Evolutionary conservation across 2,329 filamentous ascomycete genomes (phyloP).

Genomic region (Fusarium brachygibbosum): DNA sequence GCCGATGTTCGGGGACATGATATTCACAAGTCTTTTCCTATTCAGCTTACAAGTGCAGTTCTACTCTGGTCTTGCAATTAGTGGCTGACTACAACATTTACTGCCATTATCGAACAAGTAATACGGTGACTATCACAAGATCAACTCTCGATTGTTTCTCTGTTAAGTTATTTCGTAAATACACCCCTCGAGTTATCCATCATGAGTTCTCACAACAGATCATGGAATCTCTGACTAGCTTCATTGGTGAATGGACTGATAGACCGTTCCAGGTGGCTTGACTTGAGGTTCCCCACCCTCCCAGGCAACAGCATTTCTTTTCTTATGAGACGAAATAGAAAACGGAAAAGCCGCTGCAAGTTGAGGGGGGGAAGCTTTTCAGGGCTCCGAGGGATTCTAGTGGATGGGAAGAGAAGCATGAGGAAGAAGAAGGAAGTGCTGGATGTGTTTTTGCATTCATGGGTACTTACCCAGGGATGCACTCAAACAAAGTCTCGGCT

Average conservation of each 20-base stretch:
- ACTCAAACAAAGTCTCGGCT: not conserved
- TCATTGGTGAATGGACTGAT: constrained; percentile 30
- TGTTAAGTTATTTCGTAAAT: constrained; percentile 4
- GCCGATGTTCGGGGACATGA: not conserved
- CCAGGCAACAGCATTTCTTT: constrained; percentile 46
- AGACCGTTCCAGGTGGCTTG: constrained; percentile 30
- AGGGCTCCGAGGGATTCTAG: not conserved
- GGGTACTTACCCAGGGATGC: not conserved
- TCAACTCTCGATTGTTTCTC: not conserved
- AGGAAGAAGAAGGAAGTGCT: constrained; percentile 6
- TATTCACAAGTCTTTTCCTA: not conserved
- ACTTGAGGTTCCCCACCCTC: constrained; percentile 10
- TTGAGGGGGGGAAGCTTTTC: not conserved
- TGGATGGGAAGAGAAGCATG: not conserved
- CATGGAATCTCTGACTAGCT: constrained; percentile 36
- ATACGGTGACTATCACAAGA: not conserved
- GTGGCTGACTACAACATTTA: not conserved
- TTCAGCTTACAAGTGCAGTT: not conserved
- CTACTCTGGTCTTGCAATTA: constrained; percentile 12
- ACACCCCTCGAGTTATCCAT: constrained; percentile 22
- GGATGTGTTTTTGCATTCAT: not conserved
- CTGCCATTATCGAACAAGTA: not conserved
- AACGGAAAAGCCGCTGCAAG: not conserved
- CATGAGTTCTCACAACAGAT: constrained; percentile 41
- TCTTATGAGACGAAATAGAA: constrained; percentile 9